Evolutionary conservation across 2,329 filamentous ascomycete genomes (phyloP), one percentile per base, ranked within the genome.

Genomic region (Blumeriella jaapii): DNA sequence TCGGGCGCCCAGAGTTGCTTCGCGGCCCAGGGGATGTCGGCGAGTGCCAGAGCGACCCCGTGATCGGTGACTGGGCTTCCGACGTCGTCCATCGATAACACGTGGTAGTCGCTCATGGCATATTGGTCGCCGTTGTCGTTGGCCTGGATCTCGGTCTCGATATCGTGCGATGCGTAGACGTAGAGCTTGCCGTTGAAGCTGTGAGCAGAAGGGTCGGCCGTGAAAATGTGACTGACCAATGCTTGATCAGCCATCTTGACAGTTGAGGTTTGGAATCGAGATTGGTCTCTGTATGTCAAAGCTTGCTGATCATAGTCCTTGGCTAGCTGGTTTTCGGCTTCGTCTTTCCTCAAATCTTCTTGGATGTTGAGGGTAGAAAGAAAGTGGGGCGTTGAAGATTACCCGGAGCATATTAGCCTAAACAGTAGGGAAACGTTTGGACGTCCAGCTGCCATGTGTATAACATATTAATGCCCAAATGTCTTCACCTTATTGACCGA

Each of bases 111-210:
- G 37, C 62, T 68, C 82, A 86, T 87, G 62, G 84, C 82, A 57
- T 85, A 86, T 56, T 86, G 82, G 61, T 85, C 81, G 54, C 82
- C 82, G 67, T 85, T 84, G 66, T 86, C 81, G 62, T 87, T 86
- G 65, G 80, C 78, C 38, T 69, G 39, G 56, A 84, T 82, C 57
- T 75, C 69, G 4, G 78, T 82, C 57, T 83, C 77, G 47, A 79
- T 71, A 59, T 87, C 81, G 60, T 87, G 81, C 14, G 80, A 86
- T 13, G 82, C 81, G 62, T 86, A 87, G 59, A 87, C 71, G 64
- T 84, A 87, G 41, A 87, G 60, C 46, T 69, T 76, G 56, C 68
- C 70, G 44, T 84, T 74, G 63, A 86, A 87, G 54, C 82, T 80
- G 58, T 86, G 81, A 9, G 82, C 82, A 5, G 80, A 85, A 11